Base-by-base conservation (phyloP, 768 basidiomycete genomes). In the Agaricus sinodeliciosus region DNA sequence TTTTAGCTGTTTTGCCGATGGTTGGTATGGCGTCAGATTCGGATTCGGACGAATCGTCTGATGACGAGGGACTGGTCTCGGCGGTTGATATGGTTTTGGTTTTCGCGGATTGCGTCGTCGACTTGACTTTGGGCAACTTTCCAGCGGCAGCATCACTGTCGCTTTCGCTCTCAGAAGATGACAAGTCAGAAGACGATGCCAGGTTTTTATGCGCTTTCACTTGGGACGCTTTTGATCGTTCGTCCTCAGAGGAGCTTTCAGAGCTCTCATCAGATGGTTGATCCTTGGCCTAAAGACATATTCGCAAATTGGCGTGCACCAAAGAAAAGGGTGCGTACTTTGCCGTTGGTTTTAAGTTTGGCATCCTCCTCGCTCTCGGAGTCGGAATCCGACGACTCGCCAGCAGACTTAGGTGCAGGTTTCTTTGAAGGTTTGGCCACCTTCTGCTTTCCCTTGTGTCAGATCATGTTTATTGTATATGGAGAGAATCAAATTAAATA, bases 191-290 rank as follows among this genome's bases (percentile, higher is more conserved):
- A 39, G 69, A 64, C 8, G 67, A 62, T 4, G 72, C 59, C 39
- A 65, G 62, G n/a, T 66, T 64, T 56, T 76, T 73, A 22, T 64
- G 60, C 48, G 64, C 67, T 57, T 77, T 78, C 35, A 78, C 69
- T 60, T 77, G 77, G 7, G 72, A 69, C 36, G 76, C 74, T 63
- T 83, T 82, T 55, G 79, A 73, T 60, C 79, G 78, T 62, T 82
- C 80, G 37, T 81, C 81, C 58, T 80, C 72, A 18, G 69, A 72
- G 12, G 70, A 69, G 48, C 66, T 67, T 55, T 78, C 73, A 51
- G 67, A 70, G 55, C 74, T 76, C 45, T 76, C 76, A 44, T 76
- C 71, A 26, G 75, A 69, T 15, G 71, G 72, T n/a, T 57, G 61
- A 26, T 68, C 58, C 48, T 65, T 67, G 25, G 59, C 60, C 57